Conservation (phyloP, 2,329 filamentous ascomycete genomes). For the Zymoseptoria tritici region DNA sequence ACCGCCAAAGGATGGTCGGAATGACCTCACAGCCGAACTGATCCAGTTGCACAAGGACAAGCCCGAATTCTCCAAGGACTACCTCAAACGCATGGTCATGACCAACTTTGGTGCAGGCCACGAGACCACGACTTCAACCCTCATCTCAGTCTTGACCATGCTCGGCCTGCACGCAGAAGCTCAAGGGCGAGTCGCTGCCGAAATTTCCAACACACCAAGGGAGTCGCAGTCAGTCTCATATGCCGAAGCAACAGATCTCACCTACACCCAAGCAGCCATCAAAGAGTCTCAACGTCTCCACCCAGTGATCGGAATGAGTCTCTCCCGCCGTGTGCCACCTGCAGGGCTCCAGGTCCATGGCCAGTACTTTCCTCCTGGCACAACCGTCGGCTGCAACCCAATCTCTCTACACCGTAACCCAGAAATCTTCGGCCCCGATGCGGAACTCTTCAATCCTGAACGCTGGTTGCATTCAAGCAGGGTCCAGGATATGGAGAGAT, state of each 20-base stretch:
- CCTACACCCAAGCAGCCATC: conserved; percentile 38
- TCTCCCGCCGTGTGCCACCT: conserved; percentile 33
- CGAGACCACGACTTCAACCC: conserved; percentile 13
- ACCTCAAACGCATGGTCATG: conserved; percentile 16
- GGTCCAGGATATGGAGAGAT: conserved; percentile 13
- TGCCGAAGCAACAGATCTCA: conserved; percentile 25
- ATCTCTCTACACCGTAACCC: conserved; percentile 28
- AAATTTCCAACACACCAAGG: neutral
- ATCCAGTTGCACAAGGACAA: conserved; percentile 14
- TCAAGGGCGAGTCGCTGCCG: neutral
- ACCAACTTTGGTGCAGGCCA: conserved; percentile 16
- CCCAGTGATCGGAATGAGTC: conserved; percentile 35
- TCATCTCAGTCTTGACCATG: conserved; percentile 9
- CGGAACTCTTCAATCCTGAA: conserved; percentile 30
- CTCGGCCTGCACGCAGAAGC: conserved; percentile 4
- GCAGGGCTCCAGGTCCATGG: conserved; percentile 32
- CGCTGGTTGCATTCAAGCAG: conserved; percentile 26
- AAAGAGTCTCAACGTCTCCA: conserved; percentile 40
- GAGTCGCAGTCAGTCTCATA: conserved; percentile 3
- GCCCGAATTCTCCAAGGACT: conserved; percentile 9
- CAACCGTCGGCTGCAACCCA: conserved; percentile 27
- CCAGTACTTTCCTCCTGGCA: conserved; percentile 27
- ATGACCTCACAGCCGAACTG: conserved; percentile 9
- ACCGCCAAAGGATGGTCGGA: conserved; percentile 5
- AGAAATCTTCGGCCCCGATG: conserved; percentile 28